Conservation (phyloP, 169 alveolate genomes). For the Babesia ovata region DNA sequence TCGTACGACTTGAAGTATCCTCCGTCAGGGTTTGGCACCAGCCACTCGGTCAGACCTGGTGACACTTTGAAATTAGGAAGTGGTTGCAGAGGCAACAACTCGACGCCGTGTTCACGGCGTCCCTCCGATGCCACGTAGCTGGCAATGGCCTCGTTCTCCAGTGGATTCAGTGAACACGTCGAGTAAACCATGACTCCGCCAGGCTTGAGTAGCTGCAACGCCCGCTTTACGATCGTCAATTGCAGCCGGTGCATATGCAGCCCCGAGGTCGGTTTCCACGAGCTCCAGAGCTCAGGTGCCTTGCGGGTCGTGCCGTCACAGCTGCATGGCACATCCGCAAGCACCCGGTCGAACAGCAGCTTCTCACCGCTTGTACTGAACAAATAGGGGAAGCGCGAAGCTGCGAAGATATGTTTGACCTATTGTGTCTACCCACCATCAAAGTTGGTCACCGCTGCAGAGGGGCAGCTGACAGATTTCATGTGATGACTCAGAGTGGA, state of each 20-base stretch:
- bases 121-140: conserved; percentile 66
- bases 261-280: conserved; percentile 93
- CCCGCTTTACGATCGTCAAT: conserved; percentile 87
- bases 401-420: conserved; percentile 1
- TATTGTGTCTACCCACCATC: conserved; percentile 31
- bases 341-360: conserved; percentile 50
- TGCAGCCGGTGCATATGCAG: conserved; percentile 88
- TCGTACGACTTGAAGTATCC: conserved; percentile 62
- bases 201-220: conserved; percentile 74
- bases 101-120: conserved; percentile 57
- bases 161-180: conserved; percentile 96
- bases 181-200: conserved; percentile 87
- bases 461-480: conserved; percentile 42
- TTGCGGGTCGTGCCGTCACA: conserved; percentile 97
- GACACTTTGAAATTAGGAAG: conserved; percentile 61
- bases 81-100: conserved; percentile 48
- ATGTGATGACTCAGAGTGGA: conserved; percentile 59
- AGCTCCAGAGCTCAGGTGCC: conserved; percentile 89
- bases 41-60: conserved; percentile 71
- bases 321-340: conserved; percentile 96
- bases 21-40: conserved; percentile 63
- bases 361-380: conserved; percentile 31
- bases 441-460: conserved; percentile 53
- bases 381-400: conserved; percentile 57
- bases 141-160: conserved; percentile 91